Evolutionary conservation across 805 yeast species (phyloP).

Genomic region (Saccharomyces jurei): DNA sequence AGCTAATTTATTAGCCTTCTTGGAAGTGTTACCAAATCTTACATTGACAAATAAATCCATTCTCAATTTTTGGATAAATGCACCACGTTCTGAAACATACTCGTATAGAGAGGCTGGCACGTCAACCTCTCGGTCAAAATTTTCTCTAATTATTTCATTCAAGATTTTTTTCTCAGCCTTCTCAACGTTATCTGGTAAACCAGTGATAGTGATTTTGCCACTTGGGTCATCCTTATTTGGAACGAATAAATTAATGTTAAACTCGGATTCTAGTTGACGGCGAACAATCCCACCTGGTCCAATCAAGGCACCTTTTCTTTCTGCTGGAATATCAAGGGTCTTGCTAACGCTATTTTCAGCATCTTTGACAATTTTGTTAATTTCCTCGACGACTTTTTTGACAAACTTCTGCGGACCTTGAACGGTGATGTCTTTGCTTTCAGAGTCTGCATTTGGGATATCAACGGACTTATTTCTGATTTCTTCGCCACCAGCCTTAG

Average conservation of each 20-base stretch:
- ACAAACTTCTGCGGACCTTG: constrained; percentile 75
- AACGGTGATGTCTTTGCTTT: constrained; percentile 48
- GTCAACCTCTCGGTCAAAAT: constrained; percentile 41
- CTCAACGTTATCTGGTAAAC: constrained; percentile 58
- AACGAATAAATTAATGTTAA: constrained; percentile 51
- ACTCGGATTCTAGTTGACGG: constrained; percentile 63
- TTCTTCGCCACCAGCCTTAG: constrained; percentile 63
- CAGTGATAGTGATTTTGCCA: constrained; percentile 48
- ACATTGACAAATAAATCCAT: constrained; percentile 48
- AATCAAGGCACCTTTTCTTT: constrained; percentile 65
- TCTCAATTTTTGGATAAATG: constrained; percentile 47
- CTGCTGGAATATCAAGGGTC: constrained; percentile 53
- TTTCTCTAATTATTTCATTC: constrained; percentile 50
- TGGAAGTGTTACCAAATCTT: constrained; percentile 44
- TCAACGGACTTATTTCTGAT: constrained; percentile 33
- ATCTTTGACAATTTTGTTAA: constrained; percentile 54
- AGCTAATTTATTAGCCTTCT: constrained; percentile 45
- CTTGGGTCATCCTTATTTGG: constrained; percentile 51
- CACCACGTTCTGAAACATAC: constrained; percentile 60
- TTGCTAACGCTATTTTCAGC: constrained; percentile 53
- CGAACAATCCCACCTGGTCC: constrained; percentile 78
- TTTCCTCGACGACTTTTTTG: constrained; percentile 51
- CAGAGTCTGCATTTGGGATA: constrained; percentile 64
- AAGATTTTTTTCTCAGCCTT: constrained; percentile 54
- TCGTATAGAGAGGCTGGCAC: constrained; percentile 54